Conservation (phyloP, 768 basidiomycete species). For the Hemileccinum impolitum region DNA sequence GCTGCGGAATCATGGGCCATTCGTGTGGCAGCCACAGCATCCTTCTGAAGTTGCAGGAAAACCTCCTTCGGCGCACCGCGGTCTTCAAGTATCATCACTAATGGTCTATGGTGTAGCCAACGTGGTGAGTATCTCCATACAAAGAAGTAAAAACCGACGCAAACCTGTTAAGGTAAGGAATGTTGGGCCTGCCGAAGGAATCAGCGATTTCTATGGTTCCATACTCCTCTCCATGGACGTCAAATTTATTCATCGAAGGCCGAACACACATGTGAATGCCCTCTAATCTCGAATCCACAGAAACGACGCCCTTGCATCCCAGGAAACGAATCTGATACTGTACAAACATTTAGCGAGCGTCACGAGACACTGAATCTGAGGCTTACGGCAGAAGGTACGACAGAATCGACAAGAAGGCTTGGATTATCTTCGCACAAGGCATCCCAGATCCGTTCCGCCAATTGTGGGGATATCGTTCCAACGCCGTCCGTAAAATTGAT, state of each 20-base stretch:
- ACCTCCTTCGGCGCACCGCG: constrained; percentile 55
- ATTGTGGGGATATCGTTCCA: constrained; percentile 65
- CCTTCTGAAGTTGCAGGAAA: constrained; percentile 63
- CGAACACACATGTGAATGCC: constrained; percentile 69
- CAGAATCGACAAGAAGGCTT: constrained; percentile 28
- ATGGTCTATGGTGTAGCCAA: constrained; percentile 41
- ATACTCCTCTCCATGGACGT: constrained; percentile 40
- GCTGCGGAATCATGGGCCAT: constrained; percentile 57
- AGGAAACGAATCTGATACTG: constrained; percentile 81
- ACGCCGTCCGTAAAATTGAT: constrained; percentile 73
- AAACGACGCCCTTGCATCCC: constrained; percentile 81
- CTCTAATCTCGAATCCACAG: constrained; percentile 50
- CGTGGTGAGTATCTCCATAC: no score
- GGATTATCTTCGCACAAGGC: constrained; percentile 46
- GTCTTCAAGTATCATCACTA: constrained; percentile 79
- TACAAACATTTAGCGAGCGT: not conserved
- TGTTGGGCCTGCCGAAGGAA: constrained; percentile 56
- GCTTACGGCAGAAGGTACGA: constrained; percentile 62
- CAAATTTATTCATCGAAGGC: constrained; percentile 74
- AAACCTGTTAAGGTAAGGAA: constrained; percentile 71
- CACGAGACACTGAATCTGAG: not conserved
- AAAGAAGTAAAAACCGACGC: constrained; percentile 30
- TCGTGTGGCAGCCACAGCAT: constrained; percentile 51
- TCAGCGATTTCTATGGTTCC: constrained; percentile 74
- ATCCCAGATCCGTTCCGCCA: constrained; percentile 60